A percentile compares a stretch with the other conserved stretches of the same genome.
phyloP scores from a whole-genome alignment of 331 rosid genomes.

The Phaseolus coccineus region DNA sequence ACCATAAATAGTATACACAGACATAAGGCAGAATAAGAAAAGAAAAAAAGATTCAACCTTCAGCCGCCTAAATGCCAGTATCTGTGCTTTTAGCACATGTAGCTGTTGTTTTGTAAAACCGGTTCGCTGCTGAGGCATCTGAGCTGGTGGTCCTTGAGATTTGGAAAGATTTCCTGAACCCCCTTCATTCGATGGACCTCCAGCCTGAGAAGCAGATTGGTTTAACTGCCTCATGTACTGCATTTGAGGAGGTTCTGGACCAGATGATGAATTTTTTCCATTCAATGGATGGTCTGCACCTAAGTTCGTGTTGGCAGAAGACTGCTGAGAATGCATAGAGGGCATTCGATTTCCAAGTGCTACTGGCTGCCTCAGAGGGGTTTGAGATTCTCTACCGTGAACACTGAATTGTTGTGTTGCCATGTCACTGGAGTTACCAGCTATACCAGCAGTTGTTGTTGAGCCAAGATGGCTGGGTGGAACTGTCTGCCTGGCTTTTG shows the following conservation, averaged over 20 bases:
- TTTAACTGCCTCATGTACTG: constrained; percentile 68
- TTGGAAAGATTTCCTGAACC: constrained; percentile 58
- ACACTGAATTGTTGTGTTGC: constrained; percentile 67
- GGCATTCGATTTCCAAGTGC: constrained; percentile 74
- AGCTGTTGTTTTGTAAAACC: constrained; percentile 93
- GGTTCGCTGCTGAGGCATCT: constrained; percentile 60
- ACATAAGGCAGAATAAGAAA: constrained; percentile 33
- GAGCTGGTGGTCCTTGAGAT: constrained; percentile 68
- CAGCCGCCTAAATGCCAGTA: constrained; percentile 95
- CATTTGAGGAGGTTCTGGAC: constrained; percentile 69
- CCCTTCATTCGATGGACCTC: constrained; percentile 66
- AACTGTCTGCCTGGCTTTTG: constrained; percentile 79
- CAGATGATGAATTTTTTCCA: constrained; percentile 59
- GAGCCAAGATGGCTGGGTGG: constrained; percentile 72
- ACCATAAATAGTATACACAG: constrained; percentile 14
- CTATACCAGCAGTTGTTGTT: constrained; percentile 56
- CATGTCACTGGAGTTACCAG: constrained; percentile 58
- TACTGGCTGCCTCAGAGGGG: constrained; percentile 68
- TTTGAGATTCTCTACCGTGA: constrained; percentile 85
- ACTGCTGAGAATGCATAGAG: constrained; percentile 65
- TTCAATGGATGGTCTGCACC: constrained; percentile 61
- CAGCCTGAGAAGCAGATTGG: constrained; percentile 71
- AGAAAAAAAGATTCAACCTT: constrained; percentile 65
- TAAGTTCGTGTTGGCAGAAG: constrained; percentile 66
- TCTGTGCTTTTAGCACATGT: constrained; percentile 98